A percentile compares a stretch with the other conserved stretches of the same genome.
These are phyloP conservation scores for Allium sativum DNA, from an alignment of 106 monocot genomes.

Conservation along the genomic window DNA sequence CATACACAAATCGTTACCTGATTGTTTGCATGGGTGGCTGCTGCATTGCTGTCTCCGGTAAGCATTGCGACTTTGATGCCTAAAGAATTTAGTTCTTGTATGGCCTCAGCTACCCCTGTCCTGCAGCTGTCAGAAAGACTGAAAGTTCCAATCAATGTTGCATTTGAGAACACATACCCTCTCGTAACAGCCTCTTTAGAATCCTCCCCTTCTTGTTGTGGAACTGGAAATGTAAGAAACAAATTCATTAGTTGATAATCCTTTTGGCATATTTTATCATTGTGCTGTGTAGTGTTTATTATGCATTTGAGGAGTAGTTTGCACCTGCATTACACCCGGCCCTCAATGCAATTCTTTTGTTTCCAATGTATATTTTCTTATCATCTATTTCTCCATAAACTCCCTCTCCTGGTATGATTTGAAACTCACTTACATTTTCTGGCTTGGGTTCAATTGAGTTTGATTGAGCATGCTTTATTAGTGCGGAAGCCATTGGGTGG, in stretches of 20 bases:
- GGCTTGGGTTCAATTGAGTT: conserved; percentile 60
- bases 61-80: conserved; percentile 72
- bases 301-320: too few relatives aligned
- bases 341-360: conserved; percentile 68
- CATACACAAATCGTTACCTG: conserved; percentile 43
- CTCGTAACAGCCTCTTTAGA: conserved; percentile 46
- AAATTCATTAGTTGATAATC: too few relatives aligned
- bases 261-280: too few relatives aligned
- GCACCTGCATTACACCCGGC: conserved; percentile 61
- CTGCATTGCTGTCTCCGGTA: conserved; percentile 69
- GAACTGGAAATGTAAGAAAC: conserved; percentile 7
- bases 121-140: conserved; percentile 70
- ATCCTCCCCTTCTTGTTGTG: conserved; percentile 21
- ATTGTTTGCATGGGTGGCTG: conserved; percentile 60
- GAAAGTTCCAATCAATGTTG: conserved; percentile 41
- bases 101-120: conserved; percentile 58
- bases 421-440: conserved; percentile 57
- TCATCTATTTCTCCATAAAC: conserved; percentile 86
- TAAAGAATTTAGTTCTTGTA: conserved; percentile 44
- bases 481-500: conserved; percentile 90
- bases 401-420: conserved; percentile 79
- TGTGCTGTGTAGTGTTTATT: too few relatives aligned
- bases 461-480: conserved; percentile 57
- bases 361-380: conserved; percentile 57
- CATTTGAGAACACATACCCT: conserved; percentile 51